phyloP scores from a whole-genome alignment of 139 green algal species.

The Chlorella sp. region DNA sequence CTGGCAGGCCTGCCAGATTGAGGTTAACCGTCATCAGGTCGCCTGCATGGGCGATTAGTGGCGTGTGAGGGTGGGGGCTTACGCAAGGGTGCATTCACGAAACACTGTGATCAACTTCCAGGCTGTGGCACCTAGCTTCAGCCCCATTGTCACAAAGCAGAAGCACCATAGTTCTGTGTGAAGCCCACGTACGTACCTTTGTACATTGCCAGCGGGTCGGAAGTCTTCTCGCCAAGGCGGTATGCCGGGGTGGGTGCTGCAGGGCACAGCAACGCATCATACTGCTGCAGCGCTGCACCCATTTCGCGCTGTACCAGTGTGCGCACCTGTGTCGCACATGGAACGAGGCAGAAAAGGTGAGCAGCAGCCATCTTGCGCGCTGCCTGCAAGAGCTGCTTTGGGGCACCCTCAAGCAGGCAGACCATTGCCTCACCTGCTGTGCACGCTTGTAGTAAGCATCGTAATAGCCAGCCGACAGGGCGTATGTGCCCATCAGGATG shows the following conservation, averaged over 20 bases:
- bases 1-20: slow-evolving; percentile 94
- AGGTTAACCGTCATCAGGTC: slow-evolving; percentile 98
- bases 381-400: too few species aligned
- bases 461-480: slow-evolving; percentile 94
- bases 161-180: neutral
- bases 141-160: neutral
- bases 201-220: slow-evolving; percentile 93
- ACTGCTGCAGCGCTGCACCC: slow-evolving; percentile 56
- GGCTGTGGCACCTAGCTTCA: too few species aligned
- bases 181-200: slow-evolving; percentile 42
- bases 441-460: slow-evolving; percentile 98
- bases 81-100: too few species aligned
- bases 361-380: neutral
- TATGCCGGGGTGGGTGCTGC: slow-evolving; percentile 88
- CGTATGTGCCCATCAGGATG: slow-evolving; percentile 99
- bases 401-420: neutral
- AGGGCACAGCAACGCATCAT: slow-evolving; percentile 84
- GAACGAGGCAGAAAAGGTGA: neutral
- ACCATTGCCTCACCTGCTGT: slow-evolving; percentile 79
- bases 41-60: too few species aligned
- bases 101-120: too few species aligned
- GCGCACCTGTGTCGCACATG: slow-evolving; percentile 70
- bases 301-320: slow-evolving; percentile 85
- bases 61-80: too few species aligned
- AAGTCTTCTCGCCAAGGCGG: slow-evolving; percentile 79